Conservation (phyloP, 371 early-diverging fungal species). For the Mortierella sp. region DNA sequence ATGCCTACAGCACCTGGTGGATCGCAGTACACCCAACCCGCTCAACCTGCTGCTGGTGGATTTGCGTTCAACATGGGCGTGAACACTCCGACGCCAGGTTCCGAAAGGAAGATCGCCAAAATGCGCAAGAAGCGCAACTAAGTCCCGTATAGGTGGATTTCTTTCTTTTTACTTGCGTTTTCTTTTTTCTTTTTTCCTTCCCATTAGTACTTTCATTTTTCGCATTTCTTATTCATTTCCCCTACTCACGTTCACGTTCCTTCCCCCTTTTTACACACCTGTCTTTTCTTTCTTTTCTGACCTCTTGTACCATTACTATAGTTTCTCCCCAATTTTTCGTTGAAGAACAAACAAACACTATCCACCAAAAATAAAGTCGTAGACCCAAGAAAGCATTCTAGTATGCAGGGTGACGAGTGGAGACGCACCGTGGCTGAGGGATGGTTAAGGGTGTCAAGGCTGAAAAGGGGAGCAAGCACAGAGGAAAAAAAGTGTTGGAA, state of each 20-base stretch:
- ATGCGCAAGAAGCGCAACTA: conserved; percentile 31
- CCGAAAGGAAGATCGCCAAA: conserved; percentile 44
- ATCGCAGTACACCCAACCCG: conserved; percentile 20
- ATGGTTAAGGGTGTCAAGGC: background rate
- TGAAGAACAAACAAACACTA: background rate
- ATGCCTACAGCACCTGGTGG: conserved; percentile 32
- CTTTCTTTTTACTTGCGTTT: background rate
- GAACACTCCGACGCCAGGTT: conserved; percentile 7
- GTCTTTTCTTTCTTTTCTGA: background rate
- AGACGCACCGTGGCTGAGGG: background rate
- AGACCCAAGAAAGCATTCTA: background rate
- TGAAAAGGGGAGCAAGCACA: background rate
- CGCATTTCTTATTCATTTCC: background rate
- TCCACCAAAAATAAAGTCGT: background rate
- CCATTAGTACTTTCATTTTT: background rate
- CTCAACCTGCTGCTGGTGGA: conserved; percentile 18
- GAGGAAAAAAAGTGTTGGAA: background rate
- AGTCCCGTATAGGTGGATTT: background rate
- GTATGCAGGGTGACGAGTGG: background rate
- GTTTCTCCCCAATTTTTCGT: background rate
- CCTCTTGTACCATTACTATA: background rate
- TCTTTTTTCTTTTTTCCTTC: no score
- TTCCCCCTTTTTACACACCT: background rate
- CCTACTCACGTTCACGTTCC: background rate
- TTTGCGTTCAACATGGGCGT: conserved; percentile 44